Conservation (phyloP, 805 yeast genomes). For the Ascoidea rubescens region DNA sequence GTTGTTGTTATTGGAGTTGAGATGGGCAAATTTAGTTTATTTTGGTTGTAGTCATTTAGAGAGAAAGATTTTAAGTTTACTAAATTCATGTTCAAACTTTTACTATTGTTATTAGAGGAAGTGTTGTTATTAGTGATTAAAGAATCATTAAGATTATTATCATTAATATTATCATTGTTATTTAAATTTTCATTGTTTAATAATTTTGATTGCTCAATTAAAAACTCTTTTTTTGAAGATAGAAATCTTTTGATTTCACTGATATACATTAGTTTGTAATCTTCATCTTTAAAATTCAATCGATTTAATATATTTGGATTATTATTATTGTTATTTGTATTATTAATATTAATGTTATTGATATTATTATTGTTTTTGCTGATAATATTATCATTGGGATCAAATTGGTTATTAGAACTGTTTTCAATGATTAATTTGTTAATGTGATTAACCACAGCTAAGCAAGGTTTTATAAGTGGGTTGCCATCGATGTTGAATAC, state of each 20-base stretch:
- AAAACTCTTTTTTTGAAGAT: background rate
- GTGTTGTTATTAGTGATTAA: too few species aligned
- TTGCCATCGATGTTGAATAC: constrained; percentile 42
- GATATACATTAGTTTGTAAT: too few species aligned
- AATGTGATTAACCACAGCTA: background rate
- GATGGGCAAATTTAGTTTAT: background rate
- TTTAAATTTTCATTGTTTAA: too few species aligned
- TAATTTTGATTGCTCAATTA: too few species aligned
- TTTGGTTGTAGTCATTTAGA: background rate
- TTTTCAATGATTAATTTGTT: background rate
- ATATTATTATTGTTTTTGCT: too few species aligned
- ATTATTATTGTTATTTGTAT: too few species aligned
- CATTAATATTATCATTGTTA: background rate
- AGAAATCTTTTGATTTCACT: background rate
- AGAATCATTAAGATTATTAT: background rate
- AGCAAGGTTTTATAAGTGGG: background rate
- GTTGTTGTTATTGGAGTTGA: background rate
- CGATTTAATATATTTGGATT: background rate
- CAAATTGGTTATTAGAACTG: background rate
- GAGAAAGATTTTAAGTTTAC: too few species aligned
- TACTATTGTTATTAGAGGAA: background rate
- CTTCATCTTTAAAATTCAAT: background rate
- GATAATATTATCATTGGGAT: background rate
- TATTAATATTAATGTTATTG: too few species aligned
- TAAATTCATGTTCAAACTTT: too few species aligned